Conservation (phyloP, 176 grass and related monocot species). For the Oryza coarctata region DNA sequence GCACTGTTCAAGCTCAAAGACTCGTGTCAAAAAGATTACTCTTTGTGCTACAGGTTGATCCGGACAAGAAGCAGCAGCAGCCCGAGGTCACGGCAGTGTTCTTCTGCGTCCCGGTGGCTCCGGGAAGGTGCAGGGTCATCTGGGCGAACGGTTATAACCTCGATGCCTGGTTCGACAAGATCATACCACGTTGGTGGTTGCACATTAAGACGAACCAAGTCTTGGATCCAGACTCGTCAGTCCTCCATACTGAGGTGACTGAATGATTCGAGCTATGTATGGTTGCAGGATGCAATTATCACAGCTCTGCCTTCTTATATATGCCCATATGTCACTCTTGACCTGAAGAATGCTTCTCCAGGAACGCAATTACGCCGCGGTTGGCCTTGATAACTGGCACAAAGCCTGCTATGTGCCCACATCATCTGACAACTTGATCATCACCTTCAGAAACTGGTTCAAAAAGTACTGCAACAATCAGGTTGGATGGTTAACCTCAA, state of each 20-base stretch:
- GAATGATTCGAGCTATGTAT: not conserved
- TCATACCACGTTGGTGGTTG: constrained; percentile 63
- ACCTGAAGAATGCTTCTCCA: not conserved
- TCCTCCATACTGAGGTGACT: constrained; percentile 77
- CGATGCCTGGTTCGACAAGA: constrained; percentile 53
- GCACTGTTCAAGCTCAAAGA: too few species aligned
- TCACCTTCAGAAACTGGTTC: constrained; percentile 92
- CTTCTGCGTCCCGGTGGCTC: constrained; percentile 75
- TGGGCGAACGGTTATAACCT: constrained; percentile 51
- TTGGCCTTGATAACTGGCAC: constrained; percentile 61
- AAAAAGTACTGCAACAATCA: constrained; percentile 68
- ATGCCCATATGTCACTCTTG: too few species aligned
- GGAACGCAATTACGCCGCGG: constrained; percentile 61
- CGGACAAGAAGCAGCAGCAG: constrained; percentile 19
- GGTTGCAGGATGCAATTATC: not conserved
- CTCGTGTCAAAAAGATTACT: too few species aligned
- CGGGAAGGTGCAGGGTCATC: constrained; percentile 72
- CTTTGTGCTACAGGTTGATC: not conserved
- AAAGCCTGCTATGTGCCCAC: constrained; percentile 81
- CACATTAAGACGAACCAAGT: constrained; percentile 62
- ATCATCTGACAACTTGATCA: constrained; percentile 69
- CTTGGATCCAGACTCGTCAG: constrained; percentile 82
- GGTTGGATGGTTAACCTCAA: constrained; percentile 54
- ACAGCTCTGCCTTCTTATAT: not conserved
- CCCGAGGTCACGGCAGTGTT: constrained; percentile 49